Evolutionary conservation across 768 basidiomycete genomes (phyloP).

Genomic region (Mycena alexandri): DNA sequence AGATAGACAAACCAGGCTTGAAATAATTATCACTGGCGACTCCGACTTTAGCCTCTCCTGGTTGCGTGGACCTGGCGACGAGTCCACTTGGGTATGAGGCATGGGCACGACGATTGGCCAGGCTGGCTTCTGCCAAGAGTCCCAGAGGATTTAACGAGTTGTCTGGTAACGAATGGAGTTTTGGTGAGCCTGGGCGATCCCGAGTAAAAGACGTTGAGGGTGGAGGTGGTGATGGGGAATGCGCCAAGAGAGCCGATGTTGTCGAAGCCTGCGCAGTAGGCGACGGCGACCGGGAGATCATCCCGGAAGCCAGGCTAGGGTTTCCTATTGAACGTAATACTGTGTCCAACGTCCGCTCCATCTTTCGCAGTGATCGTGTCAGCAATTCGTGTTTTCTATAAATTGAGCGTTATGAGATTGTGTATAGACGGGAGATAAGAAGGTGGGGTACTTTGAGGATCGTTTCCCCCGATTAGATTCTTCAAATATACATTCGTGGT

Average conservation of each 20-base stretch:
- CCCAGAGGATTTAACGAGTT: constrained; percentile 94
- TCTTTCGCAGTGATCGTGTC: constrained; percentile 85
- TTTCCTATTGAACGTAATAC: constrained; percentile 91
- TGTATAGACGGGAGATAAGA: constrained; percentile 38
- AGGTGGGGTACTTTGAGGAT: constrained; percentile 72
- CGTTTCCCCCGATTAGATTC: constrained; percentile 96
- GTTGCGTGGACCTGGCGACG: constrained; percentile 51
- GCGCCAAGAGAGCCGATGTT: constrained; percentile 69
- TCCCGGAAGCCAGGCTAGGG: constrained; percentile 80
- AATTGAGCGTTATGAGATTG: constrained; percentile 46
- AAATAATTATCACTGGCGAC: constrained; percentile 92
- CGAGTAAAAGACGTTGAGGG: constrained; percentile 46
- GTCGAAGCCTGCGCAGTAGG: constrained; percentile 67
- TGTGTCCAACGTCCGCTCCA: constrained; percentile 94
- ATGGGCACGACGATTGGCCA: constrained; percentile 78
- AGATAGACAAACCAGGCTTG: constrained; percentile 77
- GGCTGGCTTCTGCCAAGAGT: constrained; percentile 89
- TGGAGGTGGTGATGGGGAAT: constrained; percentile 63
- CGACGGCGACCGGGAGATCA: constrained; percentile 87
- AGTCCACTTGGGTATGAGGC: constrained; percentile 56
- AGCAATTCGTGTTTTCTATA: constrained; percentile 86
- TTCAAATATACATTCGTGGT: constrained; percentile 96
- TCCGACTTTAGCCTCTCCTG: constrained; percentile 69
- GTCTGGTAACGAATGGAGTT: constrained; percentile 92
- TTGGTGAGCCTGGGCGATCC: constrained; percentile 74